A percentile compares a stretch with the other conserved stretches of the same genome.
These are phyloP conservation scores for Naganishia friedmannii DNA, from an alignment of 768 basidiomycete species.

Conservation along the genomic window DNA sequence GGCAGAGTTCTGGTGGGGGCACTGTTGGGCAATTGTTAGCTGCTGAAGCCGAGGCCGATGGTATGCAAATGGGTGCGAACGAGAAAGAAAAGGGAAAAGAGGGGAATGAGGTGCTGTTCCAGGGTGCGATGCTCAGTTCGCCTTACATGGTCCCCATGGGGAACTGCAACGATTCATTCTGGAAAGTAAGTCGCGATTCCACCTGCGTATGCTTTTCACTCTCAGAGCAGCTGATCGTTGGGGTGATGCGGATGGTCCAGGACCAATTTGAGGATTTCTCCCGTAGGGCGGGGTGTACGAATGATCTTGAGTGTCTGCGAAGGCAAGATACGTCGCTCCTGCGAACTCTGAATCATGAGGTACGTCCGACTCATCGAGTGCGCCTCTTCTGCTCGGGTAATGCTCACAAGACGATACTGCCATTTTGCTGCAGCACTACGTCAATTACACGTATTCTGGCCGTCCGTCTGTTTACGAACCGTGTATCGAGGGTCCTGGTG, in stretches of 20 bases:
- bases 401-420: too few relatives aligned
- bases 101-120: not conserved
- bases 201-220: not conserved
- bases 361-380: not conserved
- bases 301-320: slow-evolving; percentile 24
- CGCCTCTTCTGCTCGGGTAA: too few relatives aligned
- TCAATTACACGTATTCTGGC: slow-evolving; percentile 21
- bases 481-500: slow-evolving; percentile 25
- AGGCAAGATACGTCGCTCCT: slow-evolving; percentile 2
- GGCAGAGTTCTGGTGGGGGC: slow-evolving; percentile 25
- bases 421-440: slow-evolving; percentile 1
- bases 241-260: not conserved
- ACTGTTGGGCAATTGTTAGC: slow-evolving; percentile 20
- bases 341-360: slow-evolving; percentile 24
- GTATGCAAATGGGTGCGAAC: not conserved
- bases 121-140: slow-evolving; percentile 24
- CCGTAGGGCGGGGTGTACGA: slow-evolving; percentile 11
- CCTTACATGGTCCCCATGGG: slow-evolving; percentile 27
- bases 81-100: not conserved
- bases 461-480: slow-evolving; percentile 25
- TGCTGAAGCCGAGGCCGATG: not conserved
- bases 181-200: slow-evolving; percentile 6
- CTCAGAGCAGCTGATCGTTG: not conserved
- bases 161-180: slow-evolving; percentile 15
- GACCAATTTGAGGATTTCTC: slow-evolving; percentile 25